These are phyloP conservation scores for Aspergillus neotritici DNA, from an alignment of 2,329 filamentous ascomycete species.

Conservation along the genomic window DNA sequence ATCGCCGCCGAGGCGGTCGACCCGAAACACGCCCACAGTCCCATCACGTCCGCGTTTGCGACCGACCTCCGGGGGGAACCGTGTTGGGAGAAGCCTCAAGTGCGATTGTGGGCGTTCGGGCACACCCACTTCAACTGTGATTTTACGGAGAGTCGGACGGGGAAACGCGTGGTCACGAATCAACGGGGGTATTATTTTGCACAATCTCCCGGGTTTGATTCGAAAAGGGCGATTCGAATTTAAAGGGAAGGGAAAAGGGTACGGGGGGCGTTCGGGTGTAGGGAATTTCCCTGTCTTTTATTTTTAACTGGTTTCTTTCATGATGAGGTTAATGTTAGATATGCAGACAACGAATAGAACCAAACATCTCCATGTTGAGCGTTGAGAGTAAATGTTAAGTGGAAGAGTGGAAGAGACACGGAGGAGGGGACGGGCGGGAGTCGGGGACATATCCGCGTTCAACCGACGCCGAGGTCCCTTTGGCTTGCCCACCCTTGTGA, in stretches of 20 bases:
- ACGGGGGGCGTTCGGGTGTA: not conserved
- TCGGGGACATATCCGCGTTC: constrained; percentile 3
- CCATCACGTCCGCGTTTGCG: constrained; percentile 35
- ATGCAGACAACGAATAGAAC: too few species aligned
- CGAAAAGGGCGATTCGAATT: constrained; percentile 21
- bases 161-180: constrained; percentile 37
- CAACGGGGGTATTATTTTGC: constrained; percentile 40
- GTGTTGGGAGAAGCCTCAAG: constrained; percentile 36
- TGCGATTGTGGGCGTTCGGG: constrained; percentile 45
- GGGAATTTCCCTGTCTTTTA: not conserved
- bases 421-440: too few species aligned
- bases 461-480: constrained; percentile 8
- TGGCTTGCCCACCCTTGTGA: constrained; percentile 5
- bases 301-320: not conserved
- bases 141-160: constrained; percentile 27
- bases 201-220: constrained; percentile 33
- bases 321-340: not conserved
- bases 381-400: too few species aligned
- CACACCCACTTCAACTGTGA: constrained; percentile 47
- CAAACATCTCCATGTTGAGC: too few species aligned
- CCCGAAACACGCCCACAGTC: constrained; percentile 28
- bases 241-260: constrained; percentile 1
- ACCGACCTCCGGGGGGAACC: constrained; percentile 37
- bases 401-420: too few species aligned
- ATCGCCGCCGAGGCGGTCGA: constrained; percentile 22